Evolutionary conservation across 768 basidiomycete genomes (phyloP), one percentile per base, ranked within the genome.

Genomic region (Gloeophyllum trabeum): DNA sequence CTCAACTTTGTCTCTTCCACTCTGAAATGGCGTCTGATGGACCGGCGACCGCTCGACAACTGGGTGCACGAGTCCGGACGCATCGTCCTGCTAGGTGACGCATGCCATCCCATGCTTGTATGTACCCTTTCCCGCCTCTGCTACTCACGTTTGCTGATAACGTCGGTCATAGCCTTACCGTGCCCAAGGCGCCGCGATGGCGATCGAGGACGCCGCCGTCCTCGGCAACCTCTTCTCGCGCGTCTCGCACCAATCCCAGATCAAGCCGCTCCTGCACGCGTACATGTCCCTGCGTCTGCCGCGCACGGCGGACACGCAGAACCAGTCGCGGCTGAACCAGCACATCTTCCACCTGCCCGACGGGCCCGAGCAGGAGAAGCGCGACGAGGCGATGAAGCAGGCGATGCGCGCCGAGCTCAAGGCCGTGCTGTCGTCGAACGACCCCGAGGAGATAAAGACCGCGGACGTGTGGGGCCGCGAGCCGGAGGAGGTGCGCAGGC

Each of bases 31-130:
- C 65, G 63, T 36, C 53, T 77, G 41, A 63, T 71, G 56, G 71
- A 73, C 46, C 66, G 70, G 13, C 54, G 52, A 3, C 71, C 74
- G 18, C 54, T 77, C 40, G 54, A 58, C 0, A 67, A 63, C 0
- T 76, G 74, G 75, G 45, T 75, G 5, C 70, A 76, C 52, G 47
- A 48, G 25, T 55, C 56, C 14, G 66, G 10, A 19, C 7, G 36
- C 20, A 7, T 37, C 20, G 36, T 21, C 20, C 20, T 10, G 7
- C 20, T 37, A 19, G 36, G 36, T 37, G 76, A 77, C 48, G 64
- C 74, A 0, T 74, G 73, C 37, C 76, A 77, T 52, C 69, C 76
- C 1, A 76, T 76, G 70, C 58, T 75, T 22, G n/a, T n/a, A n/a
- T 58, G 62, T 40, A 30, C 60, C 22, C 26, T 4, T n/a, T 18